Percentiles rank a stretch among this genome's conserved stretches.
Conservation (phyloP, 805 yeast species). For the Ogataea wickerhamii region DNA sequence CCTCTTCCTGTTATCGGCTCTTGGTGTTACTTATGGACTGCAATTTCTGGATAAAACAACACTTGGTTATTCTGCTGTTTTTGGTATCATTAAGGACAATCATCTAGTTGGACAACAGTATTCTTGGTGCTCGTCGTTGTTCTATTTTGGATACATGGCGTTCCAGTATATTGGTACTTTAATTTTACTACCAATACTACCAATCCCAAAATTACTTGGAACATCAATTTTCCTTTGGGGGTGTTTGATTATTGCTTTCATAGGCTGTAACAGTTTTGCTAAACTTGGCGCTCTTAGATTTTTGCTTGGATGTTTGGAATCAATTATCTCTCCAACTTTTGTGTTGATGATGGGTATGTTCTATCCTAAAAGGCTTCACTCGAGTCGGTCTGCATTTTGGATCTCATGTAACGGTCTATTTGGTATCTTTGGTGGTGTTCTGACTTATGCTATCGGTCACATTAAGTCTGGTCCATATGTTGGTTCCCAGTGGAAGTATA, state of each 20-base stretch:
- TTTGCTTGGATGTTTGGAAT: slow-evolving; percentile 40
- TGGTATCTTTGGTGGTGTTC: slow-evolving; percentile 29
- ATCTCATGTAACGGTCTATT: slow-evolving; percentile 31
- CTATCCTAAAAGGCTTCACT: slow-evolving; percentile 26
- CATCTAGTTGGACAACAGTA: slow-evolving; percentile 40
- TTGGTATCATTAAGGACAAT: slow-evolving; percentile 49
- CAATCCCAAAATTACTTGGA: slow-evolving; percentile 48
- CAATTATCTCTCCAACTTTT: slow-evolving; percentile 35
- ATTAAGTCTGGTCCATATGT: slow-evolving; percentile 35
- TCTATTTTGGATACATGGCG: slow-evolving; percentile 55
- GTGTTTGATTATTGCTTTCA: slow-evolving; percentile 46
- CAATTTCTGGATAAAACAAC: slow-evolving; percentile 58
- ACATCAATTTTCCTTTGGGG: slow-evolving; percentile 59
- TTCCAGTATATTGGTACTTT: slow-evolving; percentile 48
- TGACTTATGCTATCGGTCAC: slow-evolving; percentile 25
- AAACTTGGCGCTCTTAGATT: slow-evolving; percentile 45
- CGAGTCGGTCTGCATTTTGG: slow-evolving; percentile 33
- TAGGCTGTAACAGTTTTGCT: slow-evolving; percentile 37
- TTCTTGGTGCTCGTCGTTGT: slow-evolving; percentile 32
- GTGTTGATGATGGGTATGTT: slow-evolving; percentile 29
- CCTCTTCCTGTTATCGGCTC: slow-evolving; percentile 43
- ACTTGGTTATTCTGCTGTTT: slow-evolving; percentile 48
- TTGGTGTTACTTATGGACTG: slow-evolving; percentile 45
- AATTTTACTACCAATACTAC: slow-evolving; percentile 48
- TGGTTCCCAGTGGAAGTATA: slow-evolving; percentile 39